These are phyloP conservation scores for Sherardia arvensis DNA, from an alignment of 257 asterid genomes.

Conservation along the genomic window DNA sequence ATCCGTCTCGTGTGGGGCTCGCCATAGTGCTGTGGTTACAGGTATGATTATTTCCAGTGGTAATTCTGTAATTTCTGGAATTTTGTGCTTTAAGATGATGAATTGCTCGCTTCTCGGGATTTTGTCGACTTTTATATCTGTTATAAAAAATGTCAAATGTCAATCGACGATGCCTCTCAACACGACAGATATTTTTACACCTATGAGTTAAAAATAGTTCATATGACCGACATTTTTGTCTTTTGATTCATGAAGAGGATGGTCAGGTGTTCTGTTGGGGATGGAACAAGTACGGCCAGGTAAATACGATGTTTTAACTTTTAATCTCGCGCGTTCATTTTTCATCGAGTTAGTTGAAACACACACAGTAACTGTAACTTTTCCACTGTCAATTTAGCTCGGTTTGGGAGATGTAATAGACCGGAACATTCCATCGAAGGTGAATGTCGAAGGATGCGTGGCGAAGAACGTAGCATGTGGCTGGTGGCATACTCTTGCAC, in stretches of 20 bases:
- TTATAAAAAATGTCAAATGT: neutral
- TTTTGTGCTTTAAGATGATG: neutral
- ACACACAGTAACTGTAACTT: no score
- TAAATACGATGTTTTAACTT: conserved; percentile 20
- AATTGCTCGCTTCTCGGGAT: neutral
- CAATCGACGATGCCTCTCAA: neutral
- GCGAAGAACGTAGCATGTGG: conserved; percentile 77
- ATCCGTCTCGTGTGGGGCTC: conserved; percentile 92
- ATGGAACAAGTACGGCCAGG: conserved; percentile 99
- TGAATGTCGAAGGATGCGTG: conserved; percentile 39
- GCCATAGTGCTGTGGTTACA: conserved; percentile 78
- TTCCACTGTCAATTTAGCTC: conserved; percentile 36
- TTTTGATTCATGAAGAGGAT: conserved; percentile 42
- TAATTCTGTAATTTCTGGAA: neutral
- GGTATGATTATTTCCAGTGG: conserved; percentile 28
- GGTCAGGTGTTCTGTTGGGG: conserved; percentile 94
- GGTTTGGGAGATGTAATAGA: conserved; percentile 90
- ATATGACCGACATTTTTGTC: conserved; percentile 7
- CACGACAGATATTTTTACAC: no score
- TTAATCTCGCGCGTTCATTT: neutral
- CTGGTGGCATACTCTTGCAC: conserved; percentile 99
- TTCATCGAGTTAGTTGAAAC: neutral
- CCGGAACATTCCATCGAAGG: conserved; percentile 66
- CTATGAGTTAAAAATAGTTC: neutral
- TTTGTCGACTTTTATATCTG: neutral